Evolutionary conservation across 352 stramenopile genomes (phyloP), one percentile per base, ranked within the genome.

Genomic region (Pythium rhizo-oryzae): DNA sequence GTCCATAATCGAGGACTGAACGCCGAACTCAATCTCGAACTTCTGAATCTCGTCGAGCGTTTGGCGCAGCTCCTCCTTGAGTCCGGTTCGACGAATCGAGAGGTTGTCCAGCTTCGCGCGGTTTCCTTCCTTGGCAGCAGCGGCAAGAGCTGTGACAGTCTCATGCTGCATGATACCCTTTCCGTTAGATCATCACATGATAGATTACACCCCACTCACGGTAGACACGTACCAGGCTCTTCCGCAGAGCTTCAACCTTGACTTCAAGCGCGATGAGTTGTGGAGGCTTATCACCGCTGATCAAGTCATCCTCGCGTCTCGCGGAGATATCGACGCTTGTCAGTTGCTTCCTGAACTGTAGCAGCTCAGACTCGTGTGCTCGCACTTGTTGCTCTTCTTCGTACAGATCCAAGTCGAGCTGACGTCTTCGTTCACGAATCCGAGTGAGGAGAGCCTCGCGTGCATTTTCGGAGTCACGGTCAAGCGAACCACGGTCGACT

Each of bases 211-310:
- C 1, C 19, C 15, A 47, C 15, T 6, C 13, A n/a, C 12, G 18
- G 9, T 2, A 47, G 4, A 13, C 23, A 71, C 76, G 55, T 72
- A 87, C 79, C 80, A 94, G 41, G 23, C 88, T 88, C 54, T 93
- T 90, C 15, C 74, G 77, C 19, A 93, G 58, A 4, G 84, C 72
- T 7, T 77, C 80, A 43, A 92, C 89, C 54, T 87, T 88, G 59
- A 87, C 90, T 64, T 94, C 87, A 47, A 92, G 61, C 55, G 89
- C 91, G 53, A 94, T 89, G 47, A 91, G 74, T 62, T 93, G 84
- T 19, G 87, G 87, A 7, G 84, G 82, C 60, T 86, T 87, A 49
- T 91, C 82, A 15, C 87, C 87, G 52, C 84, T 93, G 69, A 94
- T 90, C 54, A 94, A 80, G 23, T 87, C 84, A 65, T 93, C 82